These are phyloP conservation scores for Citrus hindsii DNA, from an alignment of 345 rosid species.

Conservation along the genomic window DNA sequence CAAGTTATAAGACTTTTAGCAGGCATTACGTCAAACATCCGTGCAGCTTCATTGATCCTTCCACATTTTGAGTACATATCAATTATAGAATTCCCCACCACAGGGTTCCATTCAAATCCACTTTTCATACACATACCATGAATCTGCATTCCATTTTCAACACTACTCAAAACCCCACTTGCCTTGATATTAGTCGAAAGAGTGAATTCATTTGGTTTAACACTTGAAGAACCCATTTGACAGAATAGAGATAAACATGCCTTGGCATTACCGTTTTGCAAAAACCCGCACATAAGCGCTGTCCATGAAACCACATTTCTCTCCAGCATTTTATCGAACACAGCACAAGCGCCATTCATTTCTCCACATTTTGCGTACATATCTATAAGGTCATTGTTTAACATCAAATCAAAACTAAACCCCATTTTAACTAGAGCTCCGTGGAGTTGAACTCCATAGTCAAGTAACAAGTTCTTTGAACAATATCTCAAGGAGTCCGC, in stretches of 20 bases:
- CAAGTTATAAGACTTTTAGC: constrained; percentile 56
- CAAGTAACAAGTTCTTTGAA: constrained; percentile 41
- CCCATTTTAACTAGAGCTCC: constrained; percentile 43
- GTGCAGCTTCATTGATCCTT: constrained; percentile 48
- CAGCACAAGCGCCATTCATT: constrained; percentile 36
- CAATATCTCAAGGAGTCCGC: constrained; percentile 47
- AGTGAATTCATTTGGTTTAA: constrained; percentile 75
- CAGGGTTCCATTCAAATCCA: constrained; percentile 46
- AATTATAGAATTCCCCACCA: constrained; percentile 71
- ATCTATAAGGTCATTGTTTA: constrained; percentile 49
- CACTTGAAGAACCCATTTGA: constrained; percentile 40
- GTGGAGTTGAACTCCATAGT: constrained; percentile 63
- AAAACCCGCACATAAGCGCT: constrained; percentile 70
- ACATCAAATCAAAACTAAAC: constrained; percentile 36
- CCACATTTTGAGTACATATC: constrained; percentile 88
- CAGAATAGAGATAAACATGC: constrained; percentile 42
- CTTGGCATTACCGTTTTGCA: constrained; percentile 39
- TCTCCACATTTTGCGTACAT: constrained; percentile 62
- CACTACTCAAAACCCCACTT: constrained; percentile 45
- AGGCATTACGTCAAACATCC: constrained; percentile 44
- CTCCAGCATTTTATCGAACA: constrained; percentile 66
- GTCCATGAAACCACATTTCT: constrained; percentile 88
- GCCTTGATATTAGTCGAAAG: constrained; percentile 71
- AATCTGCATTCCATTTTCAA: constrained; percentile 55
- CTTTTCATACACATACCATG: constrained; percentile 57